phyloP scores from a whole-genome alignment of 495 filamentous ascomycete genomes.

The Penicillium paradoxum region DNA sequence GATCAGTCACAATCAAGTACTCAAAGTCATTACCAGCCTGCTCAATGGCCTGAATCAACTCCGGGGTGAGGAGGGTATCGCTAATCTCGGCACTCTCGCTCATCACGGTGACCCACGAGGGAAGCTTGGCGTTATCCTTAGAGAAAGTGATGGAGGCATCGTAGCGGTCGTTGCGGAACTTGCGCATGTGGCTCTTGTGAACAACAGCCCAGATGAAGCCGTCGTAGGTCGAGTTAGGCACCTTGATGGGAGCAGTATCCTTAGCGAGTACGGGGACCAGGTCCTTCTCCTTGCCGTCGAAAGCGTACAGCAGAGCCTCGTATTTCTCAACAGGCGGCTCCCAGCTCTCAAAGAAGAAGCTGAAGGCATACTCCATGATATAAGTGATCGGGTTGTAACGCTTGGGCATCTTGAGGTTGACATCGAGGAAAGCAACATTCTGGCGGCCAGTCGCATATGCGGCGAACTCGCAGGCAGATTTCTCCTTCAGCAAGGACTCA shows the following conservation, averaged over 20 bases:
- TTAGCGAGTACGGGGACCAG: slow-evolving; percentile 60
- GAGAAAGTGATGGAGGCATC: slow-evolving; percentile 89
- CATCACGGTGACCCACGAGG: slow-evolving; percentile 92
- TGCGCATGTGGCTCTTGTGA: slow-evolving; percentile 90
- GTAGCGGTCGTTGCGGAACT: slow-evolving; percentile 85
- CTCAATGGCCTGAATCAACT: slow-evolving; percentile 75
- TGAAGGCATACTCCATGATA: slow-evolving; percentile 59
- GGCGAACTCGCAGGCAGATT: slow-evolving; percentile 72
- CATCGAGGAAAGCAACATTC: slow-evolving; percentile 86
- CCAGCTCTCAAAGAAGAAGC: slow-evolving; percentile 77
- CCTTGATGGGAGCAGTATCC: slow-evolving; percentile 40
- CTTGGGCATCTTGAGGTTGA: slow-evolving; percentile 77
- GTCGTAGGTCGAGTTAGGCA: slow-evolving; percentile 74
- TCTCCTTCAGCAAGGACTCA: slow-evolving; percentile 71
- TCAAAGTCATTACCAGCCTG: slow-evolving; percentile 78
- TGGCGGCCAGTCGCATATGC: slow-evolving; percentile 91
- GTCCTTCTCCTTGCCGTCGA: slow-evolving; percentile 84
- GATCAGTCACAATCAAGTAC: slow-evolving; percentile 84
- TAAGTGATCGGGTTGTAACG: slow-evolving; percentile 82
- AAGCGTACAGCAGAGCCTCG: slow-evolving; percentile 73
- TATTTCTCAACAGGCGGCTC: slow-evolving; percentile 60
- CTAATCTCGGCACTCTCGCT: slow-evolving; percentile 93
- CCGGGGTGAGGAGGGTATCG: slow-evolving; percentile 76
- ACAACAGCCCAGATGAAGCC: slow-evolving; percentile 93
- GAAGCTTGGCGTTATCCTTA: slow-evolving; percentile 84